Conservation (phyloP, 2,329 filamentous ascomycete genomes). For the Helotiales sp. region DNA sequence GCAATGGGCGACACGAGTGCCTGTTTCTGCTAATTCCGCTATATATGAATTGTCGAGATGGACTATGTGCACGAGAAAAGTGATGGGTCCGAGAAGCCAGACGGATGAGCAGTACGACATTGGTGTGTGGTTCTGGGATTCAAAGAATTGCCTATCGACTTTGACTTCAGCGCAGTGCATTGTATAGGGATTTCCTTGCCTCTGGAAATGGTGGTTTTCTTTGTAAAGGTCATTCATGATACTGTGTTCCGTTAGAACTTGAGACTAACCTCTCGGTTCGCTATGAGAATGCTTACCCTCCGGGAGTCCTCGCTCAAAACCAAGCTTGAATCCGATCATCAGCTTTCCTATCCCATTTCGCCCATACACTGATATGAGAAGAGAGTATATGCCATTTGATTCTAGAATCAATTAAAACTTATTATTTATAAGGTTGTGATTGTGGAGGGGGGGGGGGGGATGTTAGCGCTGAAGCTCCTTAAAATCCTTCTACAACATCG, state of each 20-base stretch:
- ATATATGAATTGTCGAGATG: slow-evolving; percentile 17
- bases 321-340: slow-evolving; percentile 11
- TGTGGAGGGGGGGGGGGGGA: too few species aligned
- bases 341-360: not conserved
- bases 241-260: not conserved
- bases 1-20: slow-evolving; percentile 21
- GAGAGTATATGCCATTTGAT: too few species aligned
- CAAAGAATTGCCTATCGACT: slow-evolving; percentile 12
- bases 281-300: slow-evolving; percentile 26
- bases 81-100: slow-evolving; percentile 6
- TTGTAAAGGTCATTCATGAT: not conserved
- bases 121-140: not conserved
- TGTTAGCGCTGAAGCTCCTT: too few species aligned
- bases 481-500: too few species aligned
- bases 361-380: slow-evolving; percentile 25
- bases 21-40: slow-evolving; percentile 7
- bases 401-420: too few species aligned
- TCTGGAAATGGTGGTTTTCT: not conserved
- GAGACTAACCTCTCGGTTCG: slow-evolving; percentile 45
- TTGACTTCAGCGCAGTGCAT: slow-evolving; percentile 21
- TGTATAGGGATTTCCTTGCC: slow-evolving; percentile 15
- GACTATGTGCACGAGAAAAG: slow-evolving; percentile 22
- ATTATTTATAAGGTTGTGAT: too few species aligned
- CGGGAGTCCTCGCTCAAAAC: slow-evolving; percentile 17
- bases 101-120: slow-evolving; percentile 20